Percentiles rank a stretch among this genome's conserved stretches.
phyloP scores from a whole-genome alignment of 345 rosid genomes.

The Syzygium oleosum region DNA sequence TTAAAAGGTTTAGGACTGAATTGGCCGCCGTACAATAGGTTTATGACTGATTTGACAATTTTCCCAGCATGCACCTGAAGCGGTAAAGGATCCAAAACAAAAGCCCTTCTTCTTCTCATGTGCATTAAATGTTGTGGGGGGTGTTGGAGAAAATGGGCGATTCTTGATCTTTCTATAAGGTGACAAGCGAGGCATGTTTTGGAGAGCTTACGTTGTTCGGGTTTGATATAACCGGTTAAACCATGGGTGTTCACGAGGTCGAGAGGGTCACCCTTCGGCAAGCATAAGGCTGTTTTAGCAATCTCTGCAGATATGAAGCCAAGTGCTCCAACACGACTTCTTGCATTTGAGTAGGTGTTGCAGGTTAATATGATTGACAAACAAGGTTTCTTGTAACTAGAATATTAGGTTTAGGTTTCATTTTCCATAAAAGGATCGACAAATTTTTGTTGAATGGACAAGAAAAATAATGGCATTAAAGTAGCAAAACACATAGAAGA shows the following conservation, averaged over 20 bases:
- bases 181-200: background rate
- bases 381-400: background rate
- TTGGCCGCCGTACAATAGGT: no score
- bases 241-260: background rate
- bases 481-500: background rate
- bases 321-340: background rate
- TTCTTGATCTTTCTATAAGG: background rate
- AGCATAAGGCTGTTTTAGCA: background rate
- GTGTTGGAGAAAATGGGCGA: background rate
- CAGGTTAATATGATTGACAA: background rate
- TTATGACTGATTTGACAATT: no score
- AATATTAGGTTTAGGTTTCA: background rate
- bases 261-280: background rate
- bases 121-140: background rate
- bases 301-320: background rate
- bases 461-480: background rate
- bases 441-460: background rate
- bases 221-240: background rate
- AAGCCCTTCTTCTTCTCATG: background rate
- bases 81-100: background rate
- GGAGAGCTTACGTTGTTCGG: background rate
- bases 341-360: background rate
- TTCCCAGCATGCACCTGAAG: background rate
- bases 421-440: background rate
- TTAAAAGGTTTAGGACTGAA: no score